Evolutionary conservation across 768 basidiomycete genomes (phyloP).

Genomic region (Filobasidium floriforme): DNA sequence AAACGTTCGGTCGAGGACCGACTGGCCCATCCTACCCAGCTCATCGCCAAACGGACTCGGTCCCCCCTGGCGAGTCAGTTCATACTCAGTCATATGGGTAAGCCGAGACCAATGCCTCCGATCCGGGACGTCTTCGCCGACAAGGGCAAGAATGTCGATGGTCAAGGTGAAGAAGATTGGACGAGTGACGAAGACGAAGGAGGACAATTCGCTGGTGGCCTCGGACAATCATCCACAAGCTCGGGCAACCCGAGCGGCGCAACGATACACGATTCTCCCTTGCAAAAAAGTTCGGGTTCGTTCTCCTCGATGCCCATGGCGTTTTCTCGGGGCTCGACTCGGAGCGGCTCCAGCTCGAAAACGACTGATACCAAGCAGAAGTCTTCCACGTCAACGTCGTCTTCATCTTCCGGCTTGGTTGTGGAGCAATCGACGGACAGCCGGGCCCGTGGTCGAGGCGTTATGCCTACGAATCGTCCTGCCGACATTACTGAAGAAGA

Average conservation of each 20-base stretch:
- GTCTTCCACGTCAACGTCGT: neutral
- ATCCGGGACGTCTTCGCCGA: slow-evolving; percentile 44
- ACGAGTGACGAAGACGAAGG: slow-evolving; percentile 41
- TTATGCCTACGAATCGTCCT: slow-evolving; percentile 11
- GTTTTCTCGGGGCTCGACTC: neutral
- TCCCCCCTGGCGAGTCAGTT: slow-evolving; percentile 53
- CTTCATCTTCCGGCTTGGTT: neutral
- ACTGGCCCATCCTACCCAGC: slow-evolving; percentile 51
- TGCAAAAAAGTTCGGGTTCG: neutral
- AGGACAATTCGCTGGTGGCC: slow-evolving; percentile 36
- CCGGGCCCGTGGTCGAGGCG: slow-evolving; percentile 4
- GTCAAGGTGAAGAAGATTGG: slow-evolving; percentile 41
- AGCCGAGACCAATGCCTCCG: slow-evolving; percentile 27
- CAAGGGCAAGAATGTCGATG: slow-evolving; percentile 21
- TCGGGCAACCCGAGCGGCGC: neutral
- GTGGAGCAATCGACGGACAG: neutral
- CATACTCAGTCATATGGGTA: slow-evolving; percentile 46
- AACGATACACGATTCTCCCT: slow-evolving; percentile 12
- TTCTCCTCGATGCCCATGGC: neutral
- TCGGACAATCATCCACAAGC: slow-evolving; percentile 35
- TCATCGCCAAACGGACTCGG: slow-evolving; percentile 72
- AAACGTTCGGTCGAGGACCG: slow-evolving; percentile 16
- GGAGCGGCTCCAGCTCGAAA: neutral
- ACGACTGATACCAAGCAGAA: neutral
- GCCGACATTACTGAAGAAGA: slow-evolving; percentile 27